Evolutionary conservation across 164 flowering plant genomes (phyloP).

Genomic region (Vitis riparia): DNA sequence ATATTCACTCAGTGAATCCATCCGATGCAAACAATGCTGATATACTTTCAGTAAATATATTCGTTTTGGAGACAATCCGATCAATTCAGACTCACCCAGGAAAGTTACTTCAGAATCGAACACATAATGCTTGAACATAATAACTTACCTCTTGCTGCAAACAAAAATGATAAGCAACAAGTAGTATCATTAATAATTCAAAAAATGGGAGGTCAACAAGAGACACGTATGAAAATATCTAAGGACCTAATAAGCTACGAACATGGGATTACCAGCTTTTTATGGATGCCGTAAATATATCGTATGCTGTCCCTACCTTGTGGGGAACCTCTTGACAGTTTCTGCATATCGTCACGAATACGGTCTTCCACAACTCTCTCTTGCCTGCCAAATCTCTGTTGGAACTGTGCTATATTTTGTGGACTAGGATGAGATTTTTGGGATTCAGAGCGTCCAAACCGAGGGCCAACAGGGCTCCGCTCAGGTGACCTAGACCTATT

Average conservation of each 20-base stretch:
- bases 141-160: slow-evolving; percentile 98
- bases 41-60: slow-evolving; percentile 51
- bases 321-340: slow-evolving; percentile 67
- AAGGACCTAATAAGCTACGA: slow-evolving; percentile 23
- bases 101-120: slow-evolving; percentile 66
- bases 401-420: slow-evolving; percentile 41
- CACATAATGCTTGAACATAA: slow-evolving; percentile 65
- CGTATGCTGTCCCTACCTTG: slow-evolving; percentile 86
- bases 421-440: slow-evolving; percentile 65
- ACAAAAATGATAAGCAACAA: slow-evolving; percentile 43
- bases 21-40: slow-evolving; percentile 42
- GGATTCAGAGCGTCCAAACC: slow-evolving; percentile 57
- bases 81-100: slow-evolving; percentile 56
- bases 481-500: slow-evolving; percentile 70
- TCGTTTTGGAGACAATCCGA: slow-evolving; percentile 48
- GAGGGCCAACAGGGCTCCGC: slow-evolving; percentile 49
- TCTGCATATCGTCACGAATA: slow-evolving; percentile 70
- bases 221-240: background rate
- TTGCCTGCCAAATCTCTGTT: slow-evolving; percentile 49
- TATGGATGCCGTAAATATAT: slow-evolving; percentile 35
- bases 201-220: background rate
- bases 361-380: slow-evolving; percentile 75
- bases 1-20: slow-evolving; percentile 56
- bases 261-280: slow-evolving; percentile 44
- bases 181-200: slow-evolving; percentile 22